Evolutionary conservation across 202 grass and related monocot species (phyloP), one percentile per base, ranked within the genome.

Genomic region (Sporobolus alterniflorus): DNA sequence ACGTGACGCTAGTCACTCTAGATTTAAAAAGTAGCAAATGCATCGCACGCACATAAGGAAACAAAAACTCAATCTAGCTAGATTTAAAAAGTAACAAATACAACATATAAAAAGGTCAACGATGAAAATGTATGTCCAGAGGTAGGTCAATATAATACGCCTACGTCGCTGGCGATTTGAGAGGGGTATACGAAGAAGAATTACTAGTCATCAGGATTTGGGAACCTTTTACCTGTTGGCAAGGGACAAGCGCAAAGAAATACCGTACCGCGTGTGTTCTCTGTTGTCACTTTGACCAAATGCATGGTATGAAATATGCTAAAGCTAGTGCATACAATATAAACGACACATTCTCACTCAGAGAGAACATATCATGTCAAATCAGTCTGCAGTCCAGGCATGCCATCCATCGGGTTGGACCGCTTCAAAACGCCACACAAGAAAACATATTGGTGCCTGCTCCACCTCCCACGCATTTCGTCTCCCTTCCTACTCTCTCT

Each of bases 401-500:
- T 80, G 71, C 13, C 65, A 85, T 54, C 77, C 11, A 33, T 47
- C 30, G 4, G 81, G 71, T 57, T 65, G 74, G 82, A 65, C 82
- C 21, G 33, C 52, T 74, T 26, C 25, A 70, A 71, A 62, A 76
- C 49, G 64, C 28, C 34, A 66, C 10, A 46, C 4, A 44, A 29
- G 9, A 29, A 56, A 79, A 50, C 7, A 41, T 78, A 51, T 70
- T 47, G 50, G 67, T 88, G 82, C 83, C 83, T 88, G 78, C 79
- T 84, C 86, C 92, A 91, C 82, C 78, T 81, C 64, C 61, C 77
- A 76, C 75, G 22, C 68, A 56, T 56, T 56, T 56, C 52, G 50
- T 88, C 44, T 88, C 80, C 10, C 61, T 17, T 56, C 71, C 57
- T 34, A 36, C 7, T 11, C 52, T 3, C 48, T 59, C 52, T 30